These are phyloP conservation scores for Tricholoma furcatifolium DNA, from an alignment of 768 basidiomycete genomes.

Conservation along the genomic window DNA sequence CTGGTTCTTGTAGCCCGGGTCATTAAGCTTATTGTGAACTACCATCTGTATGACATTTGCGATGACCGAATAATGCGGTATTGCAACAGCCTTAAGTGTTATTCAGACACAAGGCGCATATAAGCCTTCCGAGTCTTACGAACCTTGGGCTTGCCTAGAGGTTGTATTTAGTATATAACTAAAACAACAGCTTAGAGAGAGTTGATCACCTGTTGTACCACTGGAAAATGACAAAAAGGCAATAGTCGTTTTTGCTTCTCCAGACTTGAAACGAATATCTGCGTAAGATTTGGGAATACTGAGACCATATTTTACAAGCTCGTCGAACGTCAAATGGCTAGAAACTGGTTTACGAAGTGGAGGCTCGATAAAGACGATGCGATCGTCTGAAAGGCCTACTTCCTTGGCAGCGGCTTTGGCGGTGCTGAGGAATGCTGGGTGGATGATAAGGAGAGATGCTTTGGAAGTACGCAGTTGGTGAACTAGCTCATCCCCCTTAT, in stretches of 20 bases:
- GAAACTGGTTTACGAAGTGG: conserved; percentile 11
- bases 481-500: conserved; percentile 53
- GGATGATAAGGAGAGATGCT: conserved; percentile 47
- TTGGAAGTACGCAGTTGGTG: conserved; percentile 53
- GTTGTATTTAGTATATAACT: background rate
- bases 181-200: background rate
- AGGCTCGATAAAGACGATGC: conserved; percentile 37
- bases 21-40: conserved; percentile 43
- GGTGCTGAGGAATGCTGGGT: conserved; percentile 40
- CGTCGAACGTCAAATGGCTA: conserved; percentile 36
- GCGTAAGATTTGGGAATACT: conserved; percentile 35
- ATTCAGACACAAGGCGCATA: background rate
- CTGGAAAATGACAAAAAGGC: conserved; percentile 75
- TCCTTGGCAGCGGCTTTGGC: conserved; percentile 44
- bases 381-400: conserved; percentile 39
- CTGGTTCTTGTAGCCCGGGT: conserved; percentile 38
- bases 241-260: conserved; percentile 59
- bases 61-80: conserved; percentile 65
- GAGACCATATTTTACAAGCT: conserved; percentile 45
- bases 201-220: conserved; percentile 64
- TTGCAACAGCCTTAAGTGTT: conserved; percentile 55
- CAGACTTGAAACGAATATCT: conserved; percentile 46
- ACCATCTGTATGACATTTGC: conserved; percentile 64
- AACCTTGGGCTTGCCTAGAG: conserved; percentile 37
- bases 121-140: background rate